phyloP scores from a whole-genome alignment of 768 basidiomycete genomes.

The Botryobasidium botryosum region DNA sequence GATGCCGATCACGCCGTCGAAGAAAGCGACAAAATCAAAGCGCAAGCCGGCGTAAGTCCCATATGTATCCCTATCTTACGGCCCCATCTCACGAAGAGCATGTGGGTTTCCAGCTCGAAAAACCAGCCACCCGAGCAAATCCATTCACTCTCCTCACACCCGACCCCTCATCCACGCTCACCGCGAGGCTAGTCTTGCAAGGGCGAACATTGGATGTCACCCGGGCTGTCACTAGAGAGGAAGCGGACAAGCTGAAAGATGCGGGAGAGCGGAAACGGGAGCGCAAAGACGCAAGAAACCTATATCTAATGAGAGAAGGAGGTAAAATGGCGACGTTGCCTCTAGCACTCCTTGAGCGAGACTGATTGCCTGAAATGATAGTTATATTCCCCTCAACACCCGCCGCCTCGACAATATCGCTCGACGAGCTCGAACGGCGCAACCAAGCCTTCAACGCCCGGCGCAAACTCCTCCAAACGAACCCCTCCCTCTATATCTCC shows the following conservation, averaged over 20 bases:
- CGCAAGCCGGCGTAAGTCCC: constrained; percentile 22
- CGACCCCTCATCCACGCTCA: constrained; percentile 76
- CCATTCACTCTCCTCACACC: constrained; percentile 87
- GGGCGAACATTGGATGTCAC: constrained; percentile 86
- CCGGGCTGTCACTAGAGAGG: constrained; percentile 77
- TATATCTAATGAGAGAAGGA: constrained; percentile 93
- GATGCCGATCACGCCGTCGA: constrained; percentile 75
- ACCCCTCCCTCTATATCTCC: constrained; percentile 89
- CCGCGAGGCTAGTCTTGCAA: constrained; percentile 71
- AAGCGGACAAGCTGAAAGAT: constrained; percentile 76
- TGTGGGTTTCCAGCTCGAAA: not conserved
- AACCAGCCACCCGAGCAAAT: constrained; percentile 36
- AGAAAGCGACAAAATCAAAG: constrained; percentile 60
- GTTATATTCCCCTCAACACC: constrained; percentile 84
- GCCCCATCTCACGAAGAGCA: not conserved
- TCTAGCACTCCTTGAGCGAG: not conserved
- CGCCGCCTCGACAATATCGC: constrained; percentile 49
- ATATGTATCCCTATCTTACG: not conserved
- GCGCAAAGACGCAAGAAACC: constrained; percentile 87
- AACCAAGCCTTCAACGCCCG: constrained; percentile 75
- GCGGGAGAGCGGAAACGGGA: constrained; percentile 69
- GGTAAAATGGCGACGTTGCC: constrained; percentile 47
- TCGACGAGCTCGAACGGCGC: constrained; percentile 72
- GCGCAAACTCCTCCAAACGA: constrained; percentile 63
- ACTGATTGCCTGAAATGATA: too few species aligned